Evolutionary conservation across 1,284 basidiomycete species (phyloP), one percentile per base, ranked within the genome.

Genomic region (Fomitopsis palustris): DNA sequence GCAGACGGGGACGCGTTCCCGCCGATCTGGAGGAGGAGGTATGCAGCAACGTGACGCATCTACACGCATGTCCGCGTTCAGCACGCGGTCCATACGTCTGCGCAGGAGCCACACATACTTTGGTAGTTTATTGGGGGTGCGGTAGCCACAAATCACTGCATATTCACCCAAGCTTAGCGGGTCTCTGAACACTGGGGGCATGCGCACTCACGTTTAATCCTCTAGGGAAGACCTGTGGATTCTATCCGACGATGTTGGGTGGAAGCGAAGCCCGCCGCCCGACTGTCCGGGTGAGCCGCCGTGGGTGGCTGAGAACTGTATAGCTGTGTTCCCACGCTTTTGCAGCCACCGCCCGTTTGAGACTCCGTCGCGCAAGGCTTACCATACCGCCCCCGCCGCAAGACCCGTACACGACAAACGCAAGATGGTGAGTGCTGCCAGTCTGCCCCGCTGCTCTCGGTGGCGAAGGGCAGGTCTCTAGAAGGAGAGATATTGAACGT

Each of bases 41-140:
- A 99, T 69, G 94, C 95, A 81, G 96, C 96, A 80, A 99, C 84
- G 80, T 96, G 84, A 84, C 94, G 93, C 95, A 97, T 96, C 91
- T 94, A 56, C 49, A 27, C 19, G 14, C 41, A 17, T 43, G 69
- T 19, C 59, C 55, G 21, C 60, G 35, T 14, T 52, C 47, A 45
- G 59, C 45, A 29, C 17, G 62, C 53, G 60, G 9, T 47, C 74
- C 33, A 31, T 39, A 12, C n/a, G 17, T 8, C 49, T 17, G 29
- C 23, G 25, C 27, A 35, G 25, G n/a, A 42, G 9, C 23, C 53
- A 56, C 42, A 71, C 75, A 58, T 64, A 82, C 82, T 78, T 80
- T 84, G 68, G 62, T 58, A 61, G 70, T 69, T 70, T 70, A 66
- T 64, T 72, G 69, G 68, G 69, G 73, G 75, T 78, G 77, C 81